Conservation (phyloP, 805 yeast species). For the Zygosaccharomyces bailii region DNA sequence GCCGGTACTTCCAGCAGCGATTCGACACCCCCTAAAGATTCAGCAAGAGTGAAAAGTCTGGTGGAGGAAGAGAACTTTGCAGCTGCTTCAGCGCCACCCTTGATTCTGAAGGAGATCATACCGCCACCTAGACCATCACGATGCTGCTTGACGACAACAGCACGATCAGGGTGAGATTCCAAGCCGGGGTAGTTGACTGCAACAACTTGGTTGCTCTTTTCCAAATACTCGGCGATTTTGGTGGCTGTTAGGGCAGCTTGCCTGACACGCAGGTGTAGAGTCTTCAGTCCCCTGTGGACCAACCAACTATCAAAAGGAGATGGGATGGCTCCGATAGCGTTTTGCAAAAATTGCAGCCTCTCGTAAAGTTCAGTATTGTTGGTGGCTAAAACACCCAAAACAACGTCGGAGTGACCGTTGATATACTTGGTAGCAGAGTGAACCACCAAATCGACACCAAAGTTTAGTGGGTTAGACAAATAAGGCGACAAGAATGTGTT, state of each 20-base stretch:
- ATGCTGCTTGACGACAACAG: slow-evolving; percentile 68
- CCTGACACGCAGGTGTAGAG: slow-evolving; percentile 73
- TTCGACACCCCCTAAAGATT: slow-evolving; percentile 88
- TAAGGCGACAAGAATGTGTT: slow-evolving; percentile 88
- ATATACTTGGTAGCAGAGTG: slow-evolving; percentile 89
- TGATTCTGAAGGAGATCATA: slow-evolving; percentile 82
- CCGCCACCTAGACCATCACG: slow-evolving; percentile 87
- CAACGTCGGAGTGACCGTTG: slow-evolving; percentile 91
- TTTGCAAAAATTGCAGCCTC: slow-evolving; percentile 71
- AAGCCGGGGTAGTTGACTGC: slow-evolving; percentile 85
- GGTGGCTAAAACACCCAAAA: slow-evolving; percentile 77
- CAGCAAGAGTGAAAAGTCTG: slow-evolving; percentile 78
- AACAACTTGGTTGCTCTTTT: slow-evolving; percentile 47
- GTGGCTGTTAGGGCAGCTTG: slow-evolving; percentile 66
- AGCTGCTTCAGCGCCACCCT: slow-evolving; percentile 78
- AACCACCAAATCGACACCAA: slow-evolving; percentile 83
- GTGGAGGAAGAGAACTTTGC: slow-evolving; percentile 68
- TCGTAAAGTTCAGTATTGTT: slow-evolving; percentile 59
- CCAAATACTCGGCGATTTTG: slow-evolving; percentile 63
- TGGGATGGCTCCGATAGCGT: slow-evolving; percentile 85
- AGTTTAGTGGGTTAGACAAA: slow-evolving; percentile 75
- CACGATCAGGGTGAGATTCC: slow-evolving; percentile 57
- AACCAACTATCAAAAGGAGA: slow-evolving; percentile 91
- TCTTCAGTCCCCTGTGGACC: slow-evolving; percentile 88
- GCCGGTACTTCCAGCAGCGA: slow-evolving; percentile 85